These are phyloP conservation scores for Colletotrichum ledebouriae DNA, from an alignment of 2,329 filamentous ascomycete genomes.

Conservation along the genomic window DNA sequence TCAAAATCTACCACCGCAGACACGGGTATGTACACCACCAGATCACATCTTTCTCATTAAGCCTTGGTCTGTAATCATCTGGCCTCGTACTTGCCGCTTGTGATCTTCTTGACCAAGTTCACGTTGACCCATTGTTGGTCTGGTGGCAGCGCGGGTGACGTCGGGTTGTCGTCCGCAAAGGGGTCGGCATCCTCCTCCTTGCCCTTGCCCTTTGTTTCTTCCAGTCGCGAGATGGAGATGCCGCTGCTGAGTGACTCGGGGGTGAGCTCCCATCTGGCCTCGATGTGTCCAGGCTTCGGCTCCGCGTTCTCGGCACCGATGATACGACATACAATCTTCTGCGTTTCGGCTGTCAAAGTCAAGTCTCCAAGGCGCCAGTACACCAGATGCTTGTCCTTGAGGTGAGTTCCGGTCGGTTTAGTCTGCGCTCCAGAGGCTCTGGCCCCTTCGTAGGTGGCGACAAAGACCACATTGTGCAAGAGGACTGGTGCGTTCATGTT, in stretches of 20 bases:
- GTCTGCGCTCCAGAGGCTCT: conserved; percentile 78
- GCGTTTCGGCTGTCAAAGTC: conserved; percentile 72
- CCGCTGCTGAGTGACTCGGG: conserved; percentile 67
- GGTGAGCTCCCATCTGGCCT: conserved; percentile 82
- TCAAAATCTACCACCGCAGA: conserved; percentile 34
- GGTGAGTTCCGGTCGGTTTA: conserved; percentile 83
- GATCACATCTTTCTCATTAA: conserved; percentile 14
- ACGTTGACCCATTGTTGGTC: conserved; percentile 74
- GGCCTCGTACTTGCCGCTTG: conserved; percentile 82
- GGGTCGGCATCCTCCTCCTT: conserved; percentile 72
- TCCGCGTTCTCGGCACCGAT: conserved; percentile 77
- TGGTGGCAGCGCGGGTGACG: conserved; percentile 42
- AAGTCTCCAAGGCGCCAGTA: conserved; percentile 87
- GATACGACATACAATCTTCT: conserved; percentile 88
- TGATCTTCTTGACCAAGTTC: conserved; percentile 74
- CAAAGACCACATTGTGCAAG: conserved; percentile 80
- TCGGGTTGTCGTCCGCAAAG: conserved; percentile 69
- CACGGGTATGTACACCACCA: conserved; percentile 36
- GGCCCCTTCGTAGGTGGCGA: conserved; percentile 78
- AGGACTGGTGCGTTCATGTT: conserved; percentile 57
- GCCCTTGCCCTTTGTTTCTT: conserved; percentile 64
- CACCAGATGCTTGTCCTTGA: conserved; percentile 80
- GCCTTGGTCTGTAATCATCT: conserved; percentile 48
- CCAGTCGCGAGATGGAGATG: conserved; percentile 73
- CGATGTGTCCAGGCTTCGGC: conserved; percentile 80